Evolutionary conservation across 2,329 filamentous ascomycete genomes (phyloP), one percentile per base, ranked within the genome.

Genomic region (Ilyonectria destructans): DNA sequence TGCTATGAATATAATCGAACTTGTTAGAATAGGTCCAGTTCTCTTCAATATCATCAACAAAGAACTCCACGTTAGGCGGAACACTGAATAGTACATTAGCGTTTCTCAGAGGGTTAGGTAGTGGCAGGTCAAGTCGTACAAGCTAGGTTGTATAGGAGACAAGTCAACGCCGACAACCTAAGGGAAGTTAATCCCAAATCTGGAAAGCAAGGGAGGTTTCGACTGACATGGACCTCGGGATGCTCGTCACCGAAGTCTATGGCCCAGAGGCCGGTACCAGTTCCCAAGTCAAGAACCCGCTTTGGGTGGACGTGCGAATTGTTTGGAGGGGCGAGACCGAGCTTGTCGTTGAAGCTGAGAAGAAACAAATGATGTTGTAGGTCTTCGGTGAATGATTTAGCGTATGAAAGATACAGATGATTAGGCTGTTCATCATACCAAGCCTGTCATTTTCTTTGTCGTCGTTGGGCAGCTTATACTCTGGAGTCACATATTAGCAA

Each of bases 1-100:
- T 55, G n/a, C 69, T 71, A 6, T 74, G 71, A 0, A 74, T 67
- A 10, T 72, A 74, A 13, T 74, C 68, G 17, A 72, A 74, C 0
- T 59, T 56, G 1, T 62, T 15, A 3, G 55, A 52, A 2, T 71
- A 67, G 48, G 37, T 70, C 71, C 71, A 1, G 15, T 65, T 54
- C 2, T 74, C 69, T 6, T 74, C 71, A 0, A 74, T 65, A 35
- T 74, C 69, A 12, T 72, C 71, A 1, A 74, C 62, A 0, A 64
- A 17, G 4, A 74, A 74, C 2, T 31, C 55, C 0, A 72, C 49
- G 2, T 72, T 74, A 0, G 60, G 69, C 0, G 71, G 67, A 1
- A 74, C 62, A 17, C 71, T 74, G 10, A 33, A 33, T 12, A 12
- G 31, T 12, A 8, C 31, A 33, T 33, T 33, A 33, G 31, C 31